phyloP scores from a whole-genome alignment of 192 early-diverging fungal genomes.

The Backusella tuberculispora region DNA sequence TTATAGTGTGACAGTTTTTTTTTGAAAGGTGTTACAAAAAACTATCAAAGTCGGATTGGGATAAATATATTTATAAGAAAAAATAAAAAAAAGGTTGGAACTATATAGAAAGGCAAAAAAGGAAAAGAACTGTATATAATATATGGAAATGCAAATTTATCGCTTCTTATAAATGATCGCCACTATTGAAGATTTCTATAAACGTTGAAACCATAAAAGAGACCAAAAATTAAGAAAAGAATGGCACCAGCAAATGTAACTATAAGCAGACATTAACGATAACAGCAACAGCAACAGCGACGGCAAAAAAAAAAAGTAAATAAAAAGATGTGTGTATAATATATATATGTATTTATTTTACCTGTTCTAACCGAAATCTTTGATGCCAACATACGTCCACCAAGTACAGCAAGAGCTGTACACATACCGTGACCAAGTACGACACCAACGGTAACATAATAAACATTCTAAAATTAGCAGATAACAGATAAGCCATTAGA shows the following conservation, averaged over 20 bases:
- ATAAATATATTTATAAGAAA: conserved; percentile 11
- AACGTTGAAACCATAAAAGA: conserved; percentile 27
- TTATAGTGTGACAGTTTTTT: neutral
- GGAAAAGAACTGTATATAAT: neutral
- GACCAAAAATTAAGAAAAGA: conserved; percentile 88
- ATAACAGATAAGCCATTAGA: neutral
- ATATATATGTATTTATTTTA: conserved; percentile 30
- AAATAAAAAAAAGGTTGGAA: neutral
- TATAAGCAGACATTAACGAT: neutral
- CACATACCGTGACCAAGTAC: conserved; percentile 92
- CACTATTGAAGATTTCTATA: conserved; percentile 17
- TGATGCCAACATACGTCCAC: conserved; percentile 85
- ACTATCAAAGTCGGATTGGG: neutral
- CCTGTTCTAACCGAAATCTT: conserved; percentile 87
- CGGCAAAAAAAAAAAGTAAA: conserved; percentile 62
- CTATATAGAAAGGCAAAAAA: neutral
- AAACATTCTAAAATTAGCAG: conserved; percentile 70
- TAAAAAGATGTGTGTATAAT: conserved; percentile 17
- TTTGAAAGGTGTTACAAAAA: neutral
- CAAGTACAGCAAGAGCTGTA: conserved; percentile 90
- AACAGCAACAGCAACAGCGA: conserved; percentile 68
- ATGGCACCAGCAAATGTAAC: conserved; percentile 84
- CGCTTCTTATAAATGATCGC: neutral
- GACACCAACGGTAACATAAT: conserved; percentile 87
- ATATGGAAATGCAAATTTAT: neutral